Percentiles rank a stretch among this genome's conserved stretches.
Conservation (phyloP, 768 basidiomycete species). For the Brasilioporus rufonigricans region DNA sequence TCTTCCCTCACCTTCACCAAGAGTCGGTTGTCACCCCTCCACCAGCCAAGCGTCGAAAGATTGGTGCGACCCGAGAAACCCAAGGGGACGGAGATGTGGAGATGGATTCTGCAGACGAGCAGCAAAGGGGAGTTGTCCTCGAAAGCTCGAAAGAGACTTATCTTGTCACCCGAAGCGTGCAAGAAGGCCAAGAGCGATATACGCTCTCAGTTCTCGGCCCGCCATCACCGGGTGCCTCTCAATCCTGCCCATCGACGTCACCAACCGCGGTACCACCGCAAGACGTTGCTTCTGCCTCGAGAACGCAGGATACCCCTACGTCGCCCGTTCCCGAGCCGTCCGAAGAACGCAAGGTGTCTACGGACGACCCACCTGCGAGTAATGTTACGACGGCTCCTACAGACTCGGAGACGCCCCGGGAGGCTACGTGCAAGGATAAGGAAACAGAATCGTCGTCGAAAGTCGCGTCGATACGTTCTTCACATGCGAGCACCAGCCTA, state of each 20-base stretch:
- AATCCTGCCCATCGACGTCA: background rate
- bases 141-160: slow-evolving; percentile 24
- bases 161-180: slow-evolving; percentile 15
- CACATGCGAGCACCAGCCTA: background rate
- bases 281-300: background rate
- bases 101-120: slow-evolving; percentile 10
- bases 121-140: slow-evolving; percentile 21
- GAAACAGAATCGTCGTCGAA: slow-evolving; percentile 4
- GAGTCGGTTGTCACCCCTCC: slow-evolving; percentile 15
- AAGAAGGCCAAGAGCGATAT: slow-evolving; percentile 14
- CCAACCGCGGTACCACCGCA: background rate
- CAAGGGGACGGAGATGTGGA: slow-evolving; percentile 9
- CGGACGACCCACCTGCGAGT: background rate
- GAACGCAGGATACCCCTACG: slow-evolving; percentile 1
- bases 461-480: background rate
- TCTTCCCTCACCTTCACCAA: slow-evolving; percentile 40
- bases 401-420: background rate
- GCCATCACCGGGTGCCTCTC: background rate
- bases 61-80: slow-evolving; percentile 2
- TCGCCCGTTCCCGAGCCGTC: background rate
- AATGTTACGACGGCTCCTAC: slow-evolving; percentile 1
- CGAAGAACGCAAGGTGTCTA: background rate
- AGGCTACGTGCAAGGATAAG: background rate
- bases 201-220: slow-evolving; percentile 17
- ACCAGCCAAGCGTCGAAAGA: slow-evolving; percentile 30